These are phyloP conservation scores for Sistotremastrum suecicum DNA, from an alignment of 768 basidiomycete species.

Conservation along the genomic window DNA sequence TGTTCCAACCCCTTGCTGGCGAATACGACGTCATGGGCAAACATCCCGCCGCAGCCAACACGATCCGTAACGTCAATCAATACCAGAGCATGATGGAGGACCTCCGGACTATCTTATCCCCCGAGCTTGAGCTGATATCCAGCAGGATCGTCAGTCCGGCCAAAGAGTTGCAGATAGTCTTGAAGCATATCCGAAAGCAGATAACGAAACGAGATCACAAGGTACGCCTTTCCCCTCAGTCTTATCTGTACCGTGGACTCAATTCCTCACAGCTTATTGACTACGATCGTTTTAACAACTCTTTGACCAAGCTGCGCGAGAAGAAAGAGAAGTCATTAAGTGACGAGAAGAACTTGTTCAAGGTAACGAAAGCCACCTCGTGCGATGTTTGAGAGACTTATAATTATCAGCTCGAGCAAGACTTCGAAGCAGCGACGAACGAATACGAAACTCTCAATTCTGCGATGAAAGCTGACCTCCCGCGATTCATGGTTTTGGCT, in stretches of 20 bases:
- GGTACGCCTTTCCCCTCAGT: constrained; percentile 24
- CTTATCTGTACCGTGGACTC: not conserved
- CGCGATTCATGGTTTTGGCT: constrained; percentile 79
- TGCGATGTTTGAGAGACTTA: not conserved
- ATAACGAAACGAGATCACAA: constrained; percentile 97
- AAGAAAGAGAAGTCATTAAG: constrained; percentile 96
- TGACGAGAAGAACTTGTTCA: constrained; percentile 96
- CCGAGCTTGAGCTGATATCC: constrained; percentile 91
- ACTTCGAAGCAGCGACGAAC: constrained; percentile 81
- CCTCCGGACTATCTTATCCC: constrained; percentile 58
- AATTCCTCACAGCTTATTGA: constrained; percentile 50
- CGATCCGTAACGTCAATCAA: constrained; percentile 60
- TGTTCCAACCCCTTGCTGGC: constrained; percentile 53
- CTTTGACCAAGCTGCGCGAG: constrained; percentile 86
- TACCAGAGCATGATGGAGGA: constrained; percentile 74
- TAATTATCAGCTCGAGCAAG: constrained; percentile 69
- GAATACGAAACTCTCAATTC: constrained; percentile 92
- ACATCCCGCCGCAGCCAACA: constrained; percentile 63
- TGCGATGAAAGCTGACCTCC: constrained; percentile 81
- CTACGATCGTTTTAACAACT: constrained; percentile 94
- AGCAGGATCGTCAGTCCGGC: constrained; percentile 71
- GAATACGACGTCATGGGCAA: constrained; percentile 74
- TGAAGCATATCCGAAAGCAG: constrained; percentile 86
- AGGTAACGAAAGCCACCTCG: constrained; percentile 31
- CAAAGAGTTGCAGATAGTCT: constrained; percentile 76